Conservation (phyloP, 345 rosid species). For the Garcia nutans region DNA sequence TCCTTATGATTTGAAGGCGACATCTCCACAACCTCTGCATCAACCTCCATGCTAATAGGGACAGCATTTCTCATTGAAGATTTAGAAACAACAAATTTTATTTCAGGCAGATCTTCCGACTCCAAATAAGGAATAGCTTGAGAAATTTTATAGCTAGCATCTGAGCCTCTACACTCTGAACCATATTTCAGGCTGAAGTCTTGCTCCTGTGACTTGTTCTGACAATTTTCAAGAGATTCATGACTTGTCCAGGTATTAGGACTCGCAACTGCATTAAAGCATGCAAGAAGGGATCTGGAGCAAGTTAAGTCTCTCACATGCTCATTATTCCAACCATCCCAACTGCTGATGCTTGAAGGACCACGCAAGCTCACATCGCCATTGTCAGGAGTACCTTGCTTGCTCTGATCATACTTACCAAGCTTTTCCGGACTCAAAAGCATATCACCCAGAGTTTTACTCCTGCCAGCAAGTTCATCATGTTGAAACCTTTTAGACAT, state of each 20-base stretch:
- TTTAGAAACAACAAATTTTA: no score
- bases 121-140: slow-evolving; percentile 2
- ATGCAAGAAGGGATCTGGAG: slow-evolving; percentile 20
- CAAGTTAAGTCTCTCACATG: slow-evolving; percentile 3
- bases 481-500: slow-evolving; percentile 29
- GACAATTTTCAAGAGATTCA: slow-evolving; percentile 14
- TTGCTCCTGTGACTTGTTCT: slow-evolving; percentile 16
- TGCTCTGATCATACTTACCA: slow-evolving; percentile 7
- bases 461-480: slow-evolving; percentile 21
- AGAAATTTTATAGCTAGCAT: slow-evolving; percentile 11
- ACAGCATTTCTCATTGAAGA: no score
- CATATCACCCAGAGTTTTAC: slow-evolving; percentile 33
- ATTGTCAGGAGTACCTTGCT: not conserved
- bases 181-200: slow-evolving; percentile 13
- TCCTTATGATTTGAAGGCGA: slow-evolving; percentile 19
- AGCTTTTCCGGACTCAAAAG: slow-evolving; percentile 26
- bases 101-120: slow-evolving; percentile 9
- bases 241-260: slow-evolving; percentile 10
- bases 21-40: not conserved
- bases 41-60: not conserved
- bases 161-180: slow-evolving; percentile 15
- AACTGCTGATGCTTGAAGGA: slow-evolving; percentile 19
- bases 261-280: slow-evolving; percentile 11
- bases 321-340: slow-evolving; percentile 15
- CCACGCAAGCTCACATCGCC: slow-evolving; percentile 6